Base-by-base conservation (phyloP, 306 rosid genomes). In the Vigna angularis region DNA sequence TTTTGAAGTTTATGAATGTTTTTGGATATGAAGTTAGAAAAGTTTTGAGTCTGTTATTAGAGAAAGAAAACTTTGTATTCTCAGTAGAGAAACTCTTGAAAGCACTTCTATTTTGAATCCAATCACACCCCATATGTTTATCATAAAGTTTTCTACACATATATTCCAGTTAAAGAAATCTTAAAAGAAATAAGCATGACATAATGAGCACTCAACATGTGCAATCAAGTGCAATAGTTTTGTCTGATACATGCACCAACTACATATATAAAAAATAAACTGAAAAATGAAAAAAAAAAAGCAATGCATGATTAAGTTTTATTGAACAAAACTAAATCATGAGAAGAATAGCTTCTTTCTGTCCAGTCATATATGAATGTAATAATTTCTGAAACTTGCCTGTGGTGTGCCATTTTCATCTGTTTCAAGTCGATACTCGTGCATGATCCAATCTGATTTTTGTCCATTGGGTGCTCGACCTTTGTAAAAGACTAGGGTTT, bases 401-500 rank as follows among this genome's bases (percentile, higher is more conserved):
- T 94, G 97, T 3, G 98, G 87, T 58, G 96, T 30, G 7, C 86
- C 98, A 81, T 94, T 94, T 86, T 91, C 98, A 84, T 91, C 91
- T 0, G 94, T 89, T 88, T 94, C 94, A 66, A 94, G 98, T 1
- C 98, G 85, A 74, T 94, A 94, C 47, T 94, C 98, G 45, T 94
- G 98, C 98, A 94, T 94, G n/a, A 94, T 94, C 98, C 98, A 94
- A 81, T 94, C 98, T 0, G 98, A 94, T 24, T 94, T 94, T 79
- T 91, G 98, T 11, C 98, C 98, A 84, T 94, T 94, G 0, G 98
- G 98, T 17, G 98, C 98, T 79, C 98, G 79, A 18, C 98, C 98
- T 87, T 94, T 86, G n/a, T 94, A 91, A 65, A 91, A 94, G 15
- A 94, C 98, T 16, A 94, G 77, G 38, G 98, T 94, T 84, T 94